These are phyloP conservation scores for Camellia japonica DNA, from an alignment of 148 eudicot species.

Conservation along the genomic window DNA sequence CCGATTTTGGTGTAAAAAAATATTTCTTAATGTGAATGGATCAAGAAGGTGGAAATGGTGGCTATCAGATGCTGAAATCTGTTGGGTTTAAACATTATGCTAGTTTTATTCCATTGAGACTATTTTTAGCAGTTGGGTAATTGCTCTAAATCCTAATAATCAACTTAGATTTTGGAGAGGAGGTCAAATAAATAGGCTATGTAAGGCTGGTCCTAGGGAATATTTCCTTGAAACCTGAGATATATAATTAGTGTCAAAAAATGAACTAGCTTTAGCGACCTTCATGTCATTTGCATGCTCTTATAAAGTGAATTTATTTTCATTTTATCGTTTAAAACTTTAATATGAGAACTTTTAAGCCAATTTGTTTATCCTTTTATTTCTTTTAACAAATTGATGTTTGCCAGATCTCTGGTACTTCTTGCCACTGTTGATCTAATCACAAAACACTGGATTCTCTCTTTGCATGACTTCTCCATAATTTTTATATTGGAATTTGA, in stretches of 20 bases:
- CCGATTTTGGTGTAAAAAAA: neutral
- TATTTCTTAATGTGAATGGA: neutral
- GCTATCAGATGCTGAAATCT: neutral
- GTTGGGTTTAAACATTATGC: neutral
- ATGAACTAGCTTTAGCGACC: too few relatives aligned
- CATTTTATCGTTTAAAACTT: neutral
- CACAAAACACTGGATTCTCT: neutral
- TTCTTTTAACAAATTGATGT: neutral
- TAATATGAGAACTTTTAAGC: slow-evolving; percentile 17
- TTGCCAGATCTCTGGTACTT: slow-evolving; percentile 2
- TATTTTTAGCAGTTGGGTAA: neutral
- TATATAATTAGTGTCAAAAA: too few relatives aligned
- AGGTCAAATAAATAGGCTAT: neutral
- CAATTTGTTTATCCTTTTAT: neutral
- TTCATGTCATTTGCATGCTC: too few relatives aligned
- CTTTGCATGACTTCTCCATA: neutral
- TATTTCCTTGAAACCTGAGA: neutral
- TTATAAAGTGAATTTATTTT: too few relatives aligned
- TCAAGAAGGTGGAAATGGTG: neutral
- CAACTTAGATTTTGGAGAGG: neutral
- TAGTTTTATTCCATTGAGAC: neutral
- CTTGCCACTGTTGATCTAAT: neutral
- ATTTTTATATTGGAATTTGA: neutral
- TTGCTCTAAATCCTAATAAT: neutral
- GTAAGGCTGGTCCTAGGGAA: neutral